A percentile compares a stretch with the other conserved stretches of the same genome.
These are phyloP conservation scores for Dissophora globulifera DNA, from an alignment of 192 early-diverging fungal species.

Conservation along the genomic window DNA sequence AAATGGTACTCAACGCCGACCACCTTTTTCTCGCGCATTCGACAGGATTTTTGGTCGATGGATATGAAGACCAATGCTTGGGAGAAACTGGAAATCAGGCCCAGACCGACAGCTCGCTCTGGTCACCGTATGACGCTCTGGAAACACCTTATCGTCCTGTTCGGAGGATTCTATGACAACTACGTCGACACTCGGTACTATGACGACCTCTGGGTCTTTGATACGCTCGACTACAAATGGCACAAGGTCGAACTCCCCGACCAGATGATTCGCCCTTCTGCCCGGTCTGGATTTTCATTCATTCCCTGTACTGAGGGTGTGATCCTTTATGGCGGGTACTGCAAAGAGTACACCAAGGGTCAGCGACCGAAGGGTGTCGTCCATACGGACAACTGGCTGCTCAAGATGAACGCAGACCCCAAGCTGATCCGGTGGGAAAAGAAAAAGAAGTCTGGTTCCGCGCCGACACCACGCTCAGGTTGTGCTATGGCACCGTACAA, in stretches of 20 bases:
- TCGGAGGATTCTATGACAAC: slow-evolving; percentile 69
- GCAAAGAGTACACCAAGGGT: slow-evolving; percentile 70
- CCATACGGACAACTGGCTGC: slow-evolving; percentile 62
- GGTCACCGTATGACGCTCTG: slow-evolving; percentile 74
- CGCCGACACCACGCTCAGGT: slow-evolving; percentile 48
- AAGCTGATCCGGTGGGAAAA: slow-evolving; percentile 70
- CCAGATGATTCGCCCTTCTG: slow-evolving; percentile 38
- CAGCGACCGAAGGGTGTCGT: slow-evolving; percentile 67
- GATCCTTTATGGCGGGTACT: slow-evolving; percentile 78
- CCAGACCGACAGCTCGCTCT: slow-evolving; percentile 64
- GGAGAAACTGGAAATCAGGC: slow-evolving; percentile 73
- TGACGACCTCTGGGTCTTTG: slow-evolving; percentile 77
- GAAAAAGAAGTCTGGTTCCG: slow-evolving; percentile 63
- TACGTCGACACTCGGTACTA: slow-evolving; percentile 63
- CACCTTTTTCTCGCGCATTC: neutral
- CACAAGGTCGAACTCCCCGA: slow-evolving; percentile 53
- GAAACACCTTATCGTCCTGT: slow-evolving; percentile 73
- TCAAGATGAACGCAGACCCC: slow-evolving; percentile 71
- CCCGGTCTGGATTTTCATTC: slow-evolving; percentile 73
- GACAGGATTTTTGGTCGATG: slow-evolving; percentile 79
- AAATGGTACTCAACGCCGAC: neutral
- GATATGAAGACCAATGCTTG: slow-evolving; percentile 73
- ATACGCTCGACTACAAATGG: slow-evolving; percentile 67
- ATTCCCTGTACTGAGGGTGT: slow-evolving; percentile 62
- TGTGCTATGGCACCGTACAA: slow-evolving; percentile 70